Conservation (phyloP, 176 grass and related monocot species). For the Panicum miliaceum region DNA sequence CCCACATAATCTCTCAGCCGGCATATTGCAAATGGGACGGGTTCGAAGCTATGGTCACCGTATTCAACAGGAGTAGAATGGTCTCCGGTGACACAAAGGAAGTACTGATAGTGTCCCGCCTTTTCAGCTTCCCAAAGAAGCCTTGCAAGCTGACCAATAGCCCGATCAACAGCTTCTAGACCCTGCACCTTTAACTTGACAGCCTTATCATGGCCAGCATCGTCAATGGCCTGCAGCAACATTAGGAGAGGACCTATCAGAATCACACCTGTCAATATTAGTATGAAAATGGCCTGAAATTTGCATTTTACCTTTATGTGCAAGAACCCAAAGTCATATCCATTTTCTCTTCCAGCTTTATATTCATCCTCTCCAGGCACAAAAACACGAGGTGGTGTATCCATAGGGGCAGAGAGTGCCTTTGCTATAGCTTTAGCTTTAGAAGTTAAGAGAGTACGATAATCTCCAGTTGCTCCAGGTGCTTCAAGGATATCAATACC, state of each 20-base stretch:
- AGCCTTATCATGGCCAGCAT: constrained; percentile 94
- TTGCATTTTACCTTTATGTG: constrained; percentile 77
- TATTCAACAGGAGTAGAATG: constrained; percentile 97
- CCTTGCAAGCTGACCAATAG: constrained; percentile 76
- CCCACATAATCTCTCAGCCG: constrained; percentile 67
- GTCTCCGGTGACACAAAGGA: constrained; percentile 87
- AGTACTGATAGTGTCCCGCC: constrained; percentile 67
- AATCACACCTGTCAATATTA: constrained; percentile 5
- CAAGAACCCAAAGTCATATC: constrained; percentile 98
- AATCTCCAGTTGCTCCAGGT: constrained; percentile 95
- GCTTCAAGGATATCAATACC: constrained; percentile 98
- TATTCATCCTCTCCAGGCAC: constrained; percentile 83
- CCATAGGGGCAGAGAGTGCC: constrained; percentile 69
- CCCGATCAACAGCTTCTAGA: constrained; percentile 86
- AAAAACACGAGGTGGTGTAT: constrained; percentile 72
- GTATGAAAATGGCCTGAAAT: background rate
- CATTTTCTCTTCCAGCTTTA: constrained; percentile 59
- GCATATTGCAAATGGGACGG: constrained; percentile 76
- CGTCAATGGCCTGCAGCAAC: constrained; percentile 77
- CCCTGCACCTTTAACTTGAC: constrained; percentile 78
- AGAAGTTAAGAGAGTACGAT: constrained; percentile 86
- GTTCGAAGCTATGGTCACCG: constrained; percentile 92
- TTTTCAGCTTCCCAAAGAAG: constrained; percentile 87
- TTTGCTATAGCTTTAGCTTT: constrained; percentile 92
- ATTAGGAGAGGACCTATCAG: constrained; percentile 21